Percentiles rank a stretch among this genome's conserved stretches.
Conservation (phyloP, 2,329 filamentous ascomycete species). For the Aureobasidium sp. region DNA sequence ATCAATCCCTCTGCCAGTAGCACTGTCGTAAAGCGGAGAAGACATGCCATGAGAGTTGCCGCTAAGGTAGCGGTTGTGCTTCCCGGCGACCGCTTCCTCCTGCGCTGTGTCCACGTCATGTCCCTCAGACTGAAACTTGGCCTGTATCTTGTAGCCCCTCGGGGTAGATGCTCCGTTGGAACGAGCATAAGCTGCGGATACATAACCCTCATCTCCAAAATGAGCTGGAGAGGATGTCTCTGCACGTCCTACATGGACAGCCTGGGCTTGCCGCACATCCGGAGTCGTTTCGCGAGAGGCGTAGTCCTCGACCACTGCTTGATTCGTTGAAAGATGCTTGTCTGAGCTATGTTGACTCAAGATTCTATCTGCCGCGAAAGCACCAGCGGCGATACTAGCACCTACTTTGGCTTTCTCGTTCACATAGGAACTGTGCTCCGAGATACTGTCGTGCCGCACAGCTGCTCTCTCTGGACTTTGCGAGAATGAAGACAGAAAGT, state of each 20-base stretch:
- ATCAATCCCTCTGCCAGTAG: constrained; percentile 81
- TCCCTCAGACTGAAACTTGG: constrained; percentile 3
- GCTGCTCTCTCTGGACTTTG: constrained; percentile 5
- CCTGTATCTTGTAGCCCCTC: neutral
- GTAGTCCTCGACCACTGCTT: constrained; percentile 14
- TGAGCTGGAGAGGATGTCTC: constrained; percentile 7
- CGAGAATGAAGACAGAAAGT: neutral
- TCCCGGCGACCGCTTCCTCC: constrained; percentile 28
- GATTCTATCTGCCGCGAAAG: neutral
- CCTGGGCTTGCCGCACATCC: constrained; percentile 14
- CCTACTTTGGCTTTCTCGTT: constrained; percentile 8
- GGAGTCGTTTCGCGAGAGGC: constrained; percentile 12
- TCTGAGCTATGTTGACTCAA: neutral
- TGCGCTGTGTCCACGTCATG: constrained; percentile 46
- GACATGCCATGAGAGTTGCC: constrained; percentile 88
- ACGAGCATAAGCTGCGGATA: constrained; percentile 17
- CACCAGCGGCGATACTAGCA: constrained; percentile 15
- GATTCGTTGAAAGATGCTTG: constrained; percentile 2
- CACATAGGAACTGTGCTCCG: constrained; percentile 1
- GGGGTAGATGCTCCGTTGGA: constrained; percentile 15
- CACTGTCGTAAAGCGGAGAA: constrained; percentile 82
- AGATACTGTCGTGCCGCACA: constrained; percentile 7
- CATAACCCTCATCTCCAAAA: constrained; percentile 18
- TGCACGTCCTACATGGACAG: constrained; percentile 7
- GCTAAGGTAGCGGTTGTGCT: constrained; percentile 63